These are phyloP conservation scores for Dictyostelium intermedium DNA, from an alignment of 78 protist species.

Conservation along the genomic window DNA sequence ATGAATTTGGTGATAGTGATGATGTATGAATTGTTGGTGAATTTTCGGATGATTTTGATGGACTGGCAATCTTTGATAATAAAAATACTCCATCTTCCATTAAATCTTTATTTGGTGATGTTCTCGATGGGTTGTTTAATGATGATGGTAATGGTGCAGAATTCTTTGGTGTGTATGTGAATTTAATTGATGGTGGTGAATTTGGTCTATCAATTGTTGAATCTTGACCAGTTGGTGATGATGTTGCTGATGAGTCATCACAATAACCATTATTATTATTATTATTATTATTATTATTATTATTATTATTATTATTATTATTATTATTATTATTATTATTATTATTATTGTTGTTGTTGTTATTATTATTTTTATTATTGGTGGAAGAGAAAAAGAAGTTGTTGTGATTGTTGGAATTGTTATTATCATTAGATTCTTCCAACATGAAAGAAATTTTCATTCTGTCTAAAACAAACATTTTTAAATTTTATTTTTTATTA, in stretches of 20 bases:
- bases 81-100: slow-evolving; percentile 50
- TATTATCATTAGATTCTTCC: neutral
- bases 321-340: neutral
- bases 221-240: neutral
- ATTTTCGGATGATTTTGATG: neutral
- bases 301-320: neutral
- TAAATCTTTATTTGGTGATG: neutral
- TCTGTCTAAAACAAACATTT: slow-evolving; percentile 52
- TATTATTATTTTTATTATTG: neutral
- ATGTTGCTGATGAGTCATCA: neutral
- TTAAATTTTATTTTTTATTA: too few relatives aligned
- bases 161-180: neutral
- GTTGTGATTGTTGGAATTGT: neutral
- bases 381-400: too few relatives aligned
- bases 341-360: neutral
- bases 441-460: slow-evolving; percentile 59
- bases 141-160: neutral
- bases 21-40: neutral
- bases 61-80: slow-evolving; percentile 23
- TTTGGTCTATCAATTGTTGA: neutral
- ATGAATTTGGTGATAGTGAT: neutral
- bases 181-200: neutral
- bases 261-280: neutral
- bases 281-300: neutral
- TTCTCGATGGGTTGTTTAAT: neutral